Base-by-base conservation (phyloP, 2,329 filamentous ascomycete species). In the Hymenoscyphus fructigenus region DNA sequence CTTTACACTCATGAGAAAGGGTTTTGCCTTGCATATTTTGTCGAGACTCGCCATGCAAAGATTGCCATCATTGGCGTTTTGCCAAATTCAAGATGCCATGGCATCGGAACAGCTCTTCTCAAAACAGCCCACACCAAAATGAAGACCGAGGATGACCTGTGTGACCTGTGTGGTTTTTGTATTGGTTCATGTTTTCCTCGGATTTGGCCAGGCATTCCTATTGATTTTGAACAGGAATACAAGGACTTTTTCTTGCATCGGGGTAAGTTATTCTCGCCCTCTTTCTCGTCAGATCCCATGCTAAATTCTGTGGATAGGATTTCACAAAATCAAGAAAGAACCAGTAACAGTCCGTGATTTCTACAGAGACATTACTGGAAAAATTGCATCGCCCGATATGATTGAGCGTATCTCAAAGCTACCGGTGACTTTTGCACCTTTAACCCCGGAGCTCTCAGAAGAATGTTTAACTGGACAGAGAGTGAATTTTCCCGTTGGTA, bases 171-270 rank as follows among this genome's bases (percentile, higher is more conserved):
- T 41, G 64, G 67, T 41, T 64, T 76, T 12, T 65, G 63, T 5
- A 70, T 77, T 23, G 73, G 75, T 14, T 76, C 74, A 28, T 64
- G 68, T 2, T 79, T 79, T 53, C 80, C 80, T 36, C 73, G 80
- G n/a, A 78, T 82, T 65, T 82, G 79, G 78, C 79, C 79, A 5
- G 78, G 78, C 2, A 74, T 82, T 3, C 80, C 79, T 2, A 69
- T 72, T 1, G 77, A 80, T 59, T 70, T 82, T 36, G 10, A 38
- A 15, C 69, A 76, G 5, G 67, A 73, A 50, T 59, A 68, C 1
- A 76, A 78, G 28, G 68, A 76, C 2, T 82, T 81, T 66, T 73
- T 76, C 9, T 23, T 69, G 10, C 77, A 80, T 62, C 75, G 79
- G 62, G 80, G 79, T 57, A 78, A 76, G 69, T 72, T 74, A 14